Conservation (phyloP, 306 rosid species). For the Pterocarpus macrocarpus region DNA sequence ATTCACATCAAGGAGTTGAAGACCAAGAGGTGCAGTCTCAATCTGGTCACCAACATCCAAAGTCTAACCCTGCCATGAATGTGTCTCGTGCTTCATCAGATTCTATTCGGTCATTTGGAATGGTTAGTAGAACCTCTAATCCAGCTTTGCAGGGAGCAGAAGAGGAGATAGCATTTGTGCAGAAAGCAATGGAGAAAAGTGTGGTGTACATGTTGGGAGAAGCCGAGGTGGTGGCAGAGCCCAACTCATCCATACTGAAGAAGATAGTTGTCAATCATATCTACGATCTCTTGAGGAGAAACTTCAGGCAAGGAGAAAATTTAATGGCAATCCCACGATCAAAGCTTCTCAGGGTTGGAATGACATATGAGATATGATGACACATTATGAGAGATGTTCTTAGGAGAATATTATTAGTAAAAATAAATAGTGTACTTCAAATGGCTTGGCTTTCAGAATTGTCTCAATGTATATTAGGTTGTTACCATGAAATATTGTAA, state of each 20-base stretch:
- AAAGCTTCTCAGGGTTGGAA: conserved; percentile 59
- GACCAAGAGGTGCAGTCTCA: conserved; percentile 13
- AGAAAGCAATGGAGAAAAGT: conserved; percentile 58
- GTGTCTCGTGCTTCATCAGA: conserved; percentile 31
- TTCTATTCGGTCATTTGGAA: conserved; percentile 23
- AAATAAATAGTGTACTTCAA: not conserved
- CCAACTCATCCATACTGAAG: conserved; percentile 58
- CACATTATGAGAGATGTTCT: not conserved
- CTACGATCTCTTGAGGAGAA: conserved; percentile 62
- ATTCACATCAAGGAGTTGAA: conserved; percentile 3
- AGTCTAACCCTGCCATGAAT: not conserved
- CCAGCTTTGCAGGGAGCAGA: conserved; percentile 42
- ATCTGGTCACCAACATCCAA: not conserved
- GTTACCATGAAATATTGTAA: not conserved
- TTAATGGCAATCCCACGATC: conserved; percentile 55
- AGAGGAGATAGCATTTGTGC: conserved; percentile 60
- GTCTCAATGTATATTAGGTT: not conserved
- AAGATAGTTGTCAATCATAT: conserved; percentile 57
- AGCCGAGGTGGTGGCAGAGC: conserved; percentile 60
- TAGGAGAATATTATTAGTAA: not conserved
- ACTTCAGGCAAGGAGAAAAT: conserved; percentile 63
- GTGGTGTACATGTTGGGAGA: conserved; percentile 70
- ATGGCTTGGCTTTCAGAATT: not conserved
- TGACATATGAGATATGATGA: conserved; percentile 41
- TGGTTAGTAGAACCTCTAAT: conserved; percentile 21